phyloP scores from a whole-genome alignment of 202 grass and related monocot species.

The Cymbopogon flexuosus region DNA sequence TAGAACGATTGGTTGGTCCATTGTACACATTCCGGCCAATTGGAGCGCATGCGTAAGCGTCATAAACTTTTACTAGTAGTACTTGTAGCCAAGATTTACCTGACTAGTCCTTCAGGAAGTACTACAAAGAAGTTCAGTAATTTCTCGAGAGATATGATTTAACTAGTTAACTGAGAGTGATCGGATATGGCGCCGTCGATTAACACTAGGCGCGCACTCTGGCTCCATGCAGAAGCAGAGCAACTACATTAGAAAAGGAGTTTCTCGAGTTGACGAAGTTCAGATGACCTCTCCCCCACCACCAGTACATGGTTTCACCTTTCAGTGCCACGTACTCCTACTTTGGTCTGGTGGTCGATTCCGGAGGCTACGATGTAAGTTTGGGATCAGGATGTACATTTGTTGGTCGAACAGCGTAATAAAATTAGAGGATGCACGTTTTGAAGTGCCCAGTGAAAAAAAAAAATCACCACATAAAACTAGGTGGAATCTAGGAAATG shows the following conservation, averaged over 20 bases:
- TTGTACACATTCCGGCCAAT: neutral
- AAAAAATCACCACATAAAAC: no score
- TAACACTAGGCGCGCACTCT: neutral
- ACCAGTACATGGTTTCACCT: no score
- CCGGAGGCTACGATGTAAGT: neutral
- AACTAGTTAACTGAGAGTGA: no score
- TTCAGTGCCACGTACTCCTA: neutral
- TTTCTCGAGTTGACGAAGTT: neutral
- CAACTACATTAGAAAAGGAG: neutral
- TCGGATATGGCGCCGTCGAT: neutral
- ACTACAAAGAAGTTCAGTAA: neutral
- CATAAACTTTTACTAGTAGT: neutral
- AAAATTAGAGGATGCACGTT: no score
- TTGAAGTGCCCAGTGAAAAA: no score
- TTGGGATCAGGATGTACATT: neutral
- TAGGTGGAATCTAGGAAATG: no score
- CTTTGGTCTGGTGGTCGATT: neutral
- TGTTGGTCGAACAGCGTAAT: no score
- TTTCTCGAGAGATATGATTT: neutral
- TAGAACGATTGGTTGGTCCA: conserved; percentile 8
- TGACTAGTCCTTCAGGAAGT: neutral
- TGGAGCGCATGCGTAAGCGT: neutral
- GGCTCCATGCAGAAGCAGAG: neutral
- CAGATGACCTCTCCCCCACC: neutral
- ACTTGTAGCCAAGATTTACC: neutral